A percentile compares a stretch with the other conserved stretches of the same genome.
Evolutionary conservation across 495 filamentous ascomycete species (phyloP).

Genomic region (Penicillium alfredii): DNA sequence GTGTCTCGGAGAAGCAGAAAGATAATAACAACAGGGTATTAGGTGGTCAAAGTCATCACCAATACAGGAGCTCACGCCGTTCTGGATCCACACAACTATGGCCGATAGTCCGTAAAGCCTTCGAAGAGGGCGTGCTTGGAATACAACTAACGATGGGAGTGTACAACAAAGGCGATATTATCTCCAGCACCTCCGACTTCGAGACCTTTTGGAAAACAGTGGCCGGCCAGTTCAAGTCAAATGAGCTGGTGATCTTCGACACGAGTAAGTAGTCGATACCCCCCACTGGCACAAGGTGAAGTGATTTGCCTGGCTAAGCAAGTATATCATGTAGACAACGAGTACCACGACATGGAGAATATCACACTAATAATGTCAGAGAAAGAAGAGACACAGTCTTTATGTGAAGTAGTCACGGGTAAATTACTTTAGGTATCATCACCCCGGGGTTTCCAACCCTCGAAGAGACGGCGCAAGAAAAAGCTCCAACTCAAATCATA

Average conservation of each 20-base stretch:
- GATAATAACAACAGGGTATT: no score
- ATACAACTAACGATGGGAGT: no score
- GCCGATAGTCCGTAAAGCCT: conserved; percentile 35
- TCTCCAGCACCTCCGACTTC: conserved; percentile 55
- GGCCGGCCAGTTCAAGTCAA: conserved; percentile 52
- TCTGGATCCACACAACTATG: conserved; percentile 66
- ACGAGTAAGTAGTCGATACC: conserved; percentile 34
- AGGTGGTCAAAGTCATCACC: conserved; percentile 58
- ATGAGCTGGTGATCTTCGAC: conserved; percentile 57
- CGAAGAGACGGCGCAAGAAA: no score
- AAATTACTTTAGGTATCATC: no score
- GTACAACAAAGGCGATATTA: conserved; percentile 57
- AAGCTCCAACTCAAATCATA: no score
- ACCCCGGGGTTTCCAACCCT: no score
- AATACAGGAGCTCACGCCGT: conserved; percentile 56
- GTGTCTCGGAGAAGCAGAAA: no score
- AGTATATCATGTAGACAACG: conserved; percentile 63
- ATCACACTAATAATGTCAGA: no score
- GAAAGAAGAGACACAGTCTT: no score
- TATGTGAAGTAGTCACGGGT: no score
- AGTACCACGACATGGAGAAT: conserved; percentile 70
- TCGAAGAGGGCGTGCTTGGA: neutral
- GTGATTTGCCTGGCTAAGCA: conserved; percentile 10
- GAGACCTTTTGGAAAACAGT: conserved; percentile 58
- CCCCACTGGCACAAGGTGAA: conserved; percentile 26